Evolutionary conservation across 2,329 filamentous ascomycete species (phyloP), one percentile per base, ranked within the genome.

Genomic region (Colletotrichum abscissum): DNA sequence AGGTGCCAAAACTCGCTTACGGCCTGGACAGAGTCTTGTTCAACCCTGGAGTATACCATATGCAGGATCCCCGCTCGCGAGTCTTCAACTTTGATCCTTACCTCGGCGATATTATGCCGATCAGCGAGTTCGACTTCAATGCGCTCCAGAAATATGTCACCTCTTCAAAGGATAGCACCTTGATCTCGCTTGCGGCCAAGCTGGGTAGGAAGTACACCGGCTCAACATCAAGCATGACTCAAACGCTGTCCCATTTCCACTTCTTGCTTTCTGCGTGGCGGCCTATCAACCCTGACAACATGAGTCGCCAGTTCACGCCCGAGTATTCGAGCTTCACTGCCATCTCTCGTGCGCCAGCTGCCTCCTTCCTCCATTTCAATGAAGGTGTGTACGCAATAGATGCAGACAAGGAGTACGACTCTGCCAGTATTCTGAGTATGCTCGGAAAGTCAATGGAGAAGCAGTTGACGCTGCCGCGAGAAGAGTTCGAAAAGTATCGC

Each of bases 11-110:
- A 30, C 85, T 98, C 2, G 86, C 90, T 2, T 93, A 97, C 80
- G 93, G 93, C 7, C 86, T 98, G 38, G 94, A 97, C 74, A 89
- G 95, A 69, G 96, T 97, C n/a, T 85, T 99, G 3, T 99, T 99
- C 88, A 99, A 98, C 78, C 93, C 93, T 2, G 95, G 97, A 26
- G 94, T 98, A 49, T 98, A 98, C 81, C 92, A 94, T 63, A 89
- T 99, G 64, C 95, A 97, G 82, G 97, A 99, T 81, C 92, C 93
- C 28, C 90, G 94, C 71, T 95, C 96, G 52, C 89, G 92, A 22
- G 95, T 98, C 7, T 99, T 92, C 88, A 99, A 99, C 81, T 99
- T 99, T 78, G 96, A 99, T 80, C 97, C 97, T 0, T 98, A 98
- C 79, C 88, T 99, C 24, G 91, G 95, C 73, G 92, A 91, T 65